Base-by-base conservation (phyloP, 495 filamentous ascomycete species). In the Penicillium silybi region DNA sequence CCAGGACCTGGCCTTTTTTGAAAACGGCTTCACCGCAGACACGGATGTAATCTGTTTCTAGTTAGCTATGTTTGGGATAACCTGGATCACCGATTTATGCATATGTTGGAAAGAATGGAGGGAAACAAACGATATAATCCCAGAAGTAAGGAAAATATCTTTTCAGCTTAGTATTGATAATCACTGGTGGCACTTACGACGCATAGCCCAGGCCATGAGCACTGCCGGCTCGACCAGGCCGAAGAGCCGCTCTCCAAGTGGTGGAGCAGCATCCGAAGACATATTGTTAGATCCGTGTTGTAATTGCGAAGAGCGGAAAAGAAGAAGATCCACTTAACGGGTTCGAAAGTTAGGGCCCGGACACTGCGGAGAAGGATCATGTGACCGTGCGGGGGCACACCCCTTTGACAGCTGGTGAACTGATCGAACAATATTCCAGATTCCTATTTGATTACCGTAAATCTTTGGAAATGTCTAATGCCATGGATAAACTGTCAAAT, bases 11-110 rank as follows among this genome's bases (percentile, higher is more conserved):
- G 11, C 71, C 71, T 0, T 57, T 55, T n/a, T 57, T 52, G 35
- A 73, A 64, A 27, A 74, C 51, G 6, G 64, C 61, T 46, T 71
- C 68, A 4, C 56, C n/a, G 41, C 65, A 68, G 19, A 67, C 64
- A 13, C 53, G 56, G 8, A 67, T 34, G 22, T 74, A 72, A 53
- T 67, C 72, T 75, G 54, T 22, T 3, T 18, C 18, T 17, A 39
- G 16, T 37, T 41, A 15, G n/a, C 15, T 22, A n/a, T 29, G 3
- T 11, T 13, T 19, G 4, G 4, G 27, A 22, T 7, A 25, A 47
- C 2, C 10, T 15, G 6, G 5, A 38, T 3, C 6, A 38, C 1
- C 1, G 35, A 38, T 13, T 37, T 16, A 37, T 37, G 15, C 16
- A 38, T n/a, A n/a, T n/a, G n/a, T n/a, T n/a, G n/a, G n/a, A n/a